Conservation (phyloP, 2,329 filamentous ascomycete genomes). For the Aspergillus costaricaensis region DNA sequence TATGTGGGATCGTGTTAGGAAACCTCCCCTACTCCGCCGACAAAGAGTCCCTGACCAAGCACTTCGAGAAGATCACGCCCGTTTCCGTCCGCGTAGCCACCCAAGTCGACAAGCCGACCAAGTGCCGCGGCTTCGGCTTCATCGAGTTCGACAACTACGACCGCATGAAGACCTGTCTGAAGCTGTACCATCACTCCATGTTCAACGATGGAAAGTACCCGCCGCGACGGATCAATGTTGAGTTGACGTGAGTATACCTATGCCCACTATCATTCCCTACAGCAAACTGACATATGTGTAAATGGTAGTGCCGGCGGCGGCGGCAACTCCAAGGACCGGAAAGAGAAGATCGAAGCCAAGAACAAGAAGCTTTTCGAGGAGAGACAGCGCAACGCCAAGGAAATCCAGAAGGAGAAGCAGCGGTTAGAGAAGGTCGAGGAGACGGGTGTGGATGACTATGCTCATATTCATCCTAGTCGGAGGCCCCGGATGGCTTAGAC, state of each 20-base stretch:
- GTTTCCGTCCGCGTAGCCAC: slow-evolving; percentile 71
- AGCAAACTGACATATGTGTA: background rate
- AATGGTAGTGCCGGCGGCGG: slow-evolving; percentile 78
- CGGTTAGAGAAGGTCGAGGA: slow-evolving; percentile 28
- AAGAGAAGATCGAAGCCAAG: slow-evolving; percentile 78
- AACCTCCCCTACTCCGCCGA: slow-evolving; percentile 89
- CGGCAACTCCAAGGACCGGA: slow-evolving; percentile 72
- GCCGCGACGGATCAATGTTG: slow-evolving; percentile 82
- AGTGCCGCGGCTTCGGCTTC: slow-evolving; percentile 78
- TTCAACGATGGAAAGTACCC: slow-evolving; percentile 62
- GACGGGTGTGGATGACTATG: slow-evolving; percentile 30
- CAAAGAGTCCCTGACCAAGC: slow-evolving; percentile 65
- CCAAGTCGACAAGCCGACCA: slow-evolving; percentile 61
- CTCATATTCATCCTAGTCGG: slow-evolving; percentile 49
- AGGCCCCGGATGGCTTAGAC: slow-evolving; percentile 36
- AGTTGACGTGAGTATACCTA: slow-evolving; percentile 69
- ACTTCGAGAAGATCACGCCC: slow-evolving; percentile 77
- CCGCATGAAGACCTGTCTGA: slow-evolving; percentile 89
- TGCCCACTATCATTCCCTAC: background rate
- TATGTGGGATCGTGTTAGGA: too few relatives aligned
- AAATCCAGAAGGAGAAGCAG: slow-evolving; percentile 48
- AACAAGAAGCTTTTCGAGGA: slow-evolving; percentile 80
- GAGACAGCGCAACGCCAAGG: slow-evolving; percentile 56
- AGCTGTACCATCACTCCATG: slow-evolving; percentile 82
- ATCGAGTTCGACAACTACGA: slow-evolving; percentile 85